phyloP scores from a whole-genome alignment of 352 stramenopile species.

The Globisporangium heterothallicum region DNA sequence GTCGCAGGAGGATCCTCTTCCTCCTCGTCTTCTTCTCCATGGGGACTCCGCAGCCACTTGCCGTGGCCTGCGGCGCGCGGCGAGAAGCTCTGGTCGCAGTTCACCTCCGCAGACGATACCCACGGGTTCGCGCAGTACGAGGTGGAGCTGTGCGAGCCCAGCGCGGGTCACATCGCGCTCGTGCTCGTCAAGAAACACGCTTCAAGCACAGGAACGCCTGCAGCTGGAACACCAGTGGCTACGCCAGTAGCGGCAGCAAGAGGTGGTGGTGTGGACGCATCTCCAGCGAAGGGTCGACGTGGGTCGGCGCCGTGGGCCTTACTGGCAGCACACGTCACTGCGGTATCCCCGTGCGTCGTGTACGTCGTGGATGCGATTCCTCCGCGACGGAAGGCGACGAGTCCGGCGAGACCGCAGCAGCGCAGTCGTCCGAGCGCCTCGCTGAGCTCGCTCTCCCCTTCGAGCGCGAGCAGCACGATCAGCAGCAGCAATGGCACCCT shows the following conservation, averaged over 20 bases:
- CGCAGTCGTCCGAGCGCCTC: background rate
- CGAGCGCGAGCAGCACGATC: conserved; percentile 25
- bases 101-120: background rate
- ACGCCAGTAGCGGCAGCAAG: background rate
- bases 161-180: conserved; percentile 15
- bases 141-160: conserved; percentile 17
- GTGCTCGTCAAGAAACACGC: conserved; percentile 10
- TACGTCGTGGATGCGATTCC: conserved; percentile 75
- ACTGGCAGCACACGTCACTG: background rate
- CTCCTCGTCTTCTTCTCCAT: background rate
- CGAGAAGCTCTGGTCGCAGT: conserved; percentile 11
- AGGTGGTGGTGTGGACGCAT: background rate
- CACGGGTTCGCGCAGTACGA: conserved; percentile 13
- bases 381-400: conserved; percentile 22
- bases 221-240: background rate
- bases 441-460: conserved; percentile 7
- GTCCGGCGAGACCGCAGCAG: conserved; percentile 7
- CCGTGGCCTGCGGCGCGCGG: conserved; percentile 13
- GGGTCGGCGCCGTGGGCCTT: background rate
- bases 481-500: conserved; percentile 4
- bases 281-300: background rate
- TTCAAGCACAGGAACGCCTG: background rate
- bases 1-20: no score
- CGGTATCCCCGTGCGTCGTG: conserved; percentile 35
- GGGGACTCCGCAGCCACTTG: conserved; percentile 6